Percentiles rank a stretch among this genome's conserved stretches.
These are phyloP conservation scores for Fraxinus anomala DNA, from an alignment of 257 asterid genomes.

Conservation along the genomic window DNA sequence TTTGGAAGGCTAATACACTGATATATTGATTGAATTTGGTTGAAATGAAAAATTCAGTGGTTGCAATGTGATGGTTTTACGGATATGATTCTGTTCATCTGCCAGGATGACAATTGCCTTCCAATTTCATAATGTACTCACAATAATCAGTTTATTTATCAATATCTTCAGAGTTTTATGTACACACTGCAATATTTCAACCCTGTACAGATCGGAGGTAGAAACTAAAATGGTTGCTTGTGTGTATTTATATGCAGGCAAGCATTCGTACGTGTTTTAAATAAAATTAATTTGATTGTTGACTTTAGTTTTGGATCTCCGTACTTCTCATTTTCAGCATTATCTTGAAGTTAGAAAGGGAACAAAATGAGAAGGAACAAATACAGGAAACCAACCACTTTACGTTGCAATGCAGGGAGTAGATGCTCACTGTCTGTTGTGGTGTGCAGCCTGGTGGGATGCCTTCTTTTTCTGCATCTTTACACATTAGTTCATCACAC, in stretches of 20 bases:
- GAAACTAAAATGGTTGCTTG: background rate
- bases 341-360: slow-evolving; percentile 49
- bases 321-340: slow-evolving; percentile 50
- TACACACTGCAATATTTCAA: background rate
- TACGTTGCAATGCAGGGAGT: slow-evolving; percentile 85
- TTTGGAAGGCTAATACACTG: background rate
- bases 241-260: slow-evolving; percentile 13
- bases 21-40: background rate
- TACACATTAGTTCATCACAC: slow-evolving; percentile 48
- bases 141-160: background rate
- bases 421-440: slow-evolving; percentile 53
- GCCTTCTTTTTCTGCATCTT: slow-evolving; percentile 61
- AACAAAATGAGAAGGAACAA: slow-evolving; percentile 37
- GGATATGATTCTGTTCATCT: too few relatives aligned
- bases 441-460: slow-evolving; percentile 70
- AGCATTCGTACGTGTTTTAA: slow-evolving; percentile 7
- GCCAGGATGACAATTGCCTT: background rate
- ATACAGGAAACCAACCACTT: slow-evolving; percentile 68
- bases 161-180: background rate
- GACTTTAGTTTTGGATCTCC: slow-evolving; percentile 46
- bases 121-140: background rate
- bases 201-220: background rate
- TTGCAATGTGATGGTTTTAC: too few relatives aligned
- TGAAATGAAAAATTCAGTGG: background rate
- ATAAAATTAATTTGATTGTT: slow-evolving; percentile 33